Conservation (phyloP, 208 protist genomes). For the Angomonas deanei region DNA sequence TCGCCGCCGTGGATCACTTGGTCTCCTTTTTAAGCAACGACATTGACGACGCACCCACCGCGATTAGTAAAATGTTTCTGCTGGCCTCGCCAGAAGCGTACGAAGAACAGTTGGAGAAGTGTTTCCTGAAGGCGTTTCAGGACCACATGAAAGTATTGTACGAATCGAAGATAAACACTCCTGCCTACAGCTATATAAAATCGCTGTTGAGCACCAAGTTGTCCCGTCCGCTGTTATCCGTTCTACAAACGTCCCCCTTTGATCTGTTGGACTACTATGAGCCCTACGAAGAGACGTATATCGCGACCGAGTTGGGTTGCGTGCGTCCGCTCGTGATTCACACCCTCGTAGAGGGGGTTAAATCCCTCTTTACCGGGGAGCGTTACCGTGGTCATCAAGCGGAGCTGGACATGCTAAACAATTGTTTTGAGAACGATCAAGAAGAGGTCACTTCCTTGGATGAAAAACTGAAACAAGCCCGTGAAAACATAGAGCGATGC, state of each 20-base stretch:
- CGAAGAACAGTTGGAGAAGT: slow-evolving; percentile 24
- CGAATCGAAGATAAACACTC: background rate
- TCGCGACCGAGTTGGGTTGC: slow-evolving; percentile 66
- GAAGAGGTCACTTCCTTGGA: background rate
- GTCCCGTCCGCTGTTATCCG: slow-evolving; percentile 23
- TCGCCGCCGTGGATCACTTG: background rate
- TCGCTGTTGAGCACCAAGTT: slow-evolving; percentile 39
- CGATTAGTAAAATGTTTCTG: background rate
- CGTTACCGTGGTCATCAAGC: background rate
- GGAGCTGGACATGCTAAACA: background rate
- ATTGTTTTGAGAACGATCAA: background rate
- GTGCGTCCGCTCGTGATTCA: slow-evolving; percentile 49
- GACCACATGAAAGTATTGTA: slow-evolving; percentile 19
- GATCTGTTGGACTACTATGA: slow-evolving; percentile 35
- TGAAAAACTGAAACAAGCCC: background rate
- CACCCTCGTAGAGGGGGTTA: slow-evolving; percentile 36
- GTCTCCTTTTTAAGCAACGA: background rate
- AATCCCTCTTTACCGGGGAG: slow-evolving; percentile 5
- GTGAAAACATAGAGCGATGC: background rate
- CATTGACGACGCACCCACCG: background rate
- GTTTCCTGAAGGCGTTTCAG: slow-evolving; percentile 24
- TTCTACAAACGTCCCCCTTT: slow-evolving; percentile 33
- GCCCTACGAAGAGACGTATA: slow-evolving; percentile 49
- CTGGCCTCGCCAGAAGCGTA: slow-evolving; percentile 13
- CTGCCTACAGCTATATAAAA: slow-evolving; percentile 8